Evolutionary conservation across 2,329 filamentous ascomycete species (phyloP).

Genomic region (Dryadomyces quercivorus): DNA sequence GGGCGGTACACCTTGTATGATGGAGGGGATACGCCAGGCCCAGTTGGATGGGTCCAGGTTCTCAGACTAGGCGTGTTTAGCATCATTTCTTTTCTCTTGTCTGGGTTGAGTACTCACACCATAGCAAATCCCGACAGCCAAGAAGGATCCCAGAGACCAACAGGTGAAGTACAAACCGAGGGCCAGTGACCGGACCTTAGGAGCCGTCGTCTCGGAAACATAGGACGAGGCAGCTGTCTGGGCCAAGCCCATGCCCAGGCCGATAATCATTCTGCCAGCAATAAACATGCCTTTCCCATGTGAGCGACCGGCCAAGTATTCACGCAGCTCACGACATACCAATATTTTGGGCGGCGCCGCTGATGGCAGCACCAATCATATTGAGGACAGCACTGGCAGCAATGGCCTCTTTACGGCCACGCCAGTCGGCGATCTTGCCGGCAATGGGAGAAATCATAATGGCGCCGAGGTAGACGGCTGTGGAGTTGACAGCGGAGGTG

Average conservation of each 20-base stretch:
- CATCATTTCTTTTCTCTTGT: neutral
- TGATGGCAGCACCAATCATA: conserved; percentile 14
- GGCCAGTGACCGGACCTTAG: conserved; percentile 9
- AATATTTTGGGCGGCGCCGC: conserved; percentile 14
- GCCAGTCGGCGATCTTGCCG: conserved; percentile 14
- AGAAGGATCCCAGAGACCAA: conserved; percentile 11
- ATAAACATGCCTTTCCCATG: conserved; percentile 14
- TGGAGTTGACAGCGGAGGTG: conserved; percentile 20
- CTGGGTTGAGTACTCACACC: conserved; percentile 8
- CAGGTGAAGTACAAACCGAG: conserved; percentile 11
- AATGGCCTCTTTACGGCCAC: conserved; percentile 14
- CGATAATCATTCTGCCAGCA: conserved; percentile 15
- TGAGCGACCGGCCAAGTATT: neutral
- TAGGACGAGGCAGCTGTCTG: conserved; percentile 10
- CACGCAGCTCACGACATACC: neutral
- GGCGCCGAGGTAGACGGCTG: conserved; percentile 16
- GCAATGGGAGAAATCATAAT: conserved; percentile 12
- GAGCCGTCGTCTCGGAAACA: conserved; percentile 11
- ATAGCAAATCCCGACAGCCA: conserved; percentile 14
- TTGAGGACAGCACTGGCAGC: conserved; percentile 12
- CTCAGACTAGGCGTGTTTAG: conserved; percentile 2
- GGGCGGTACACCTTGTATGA: conserved; percentile 13
- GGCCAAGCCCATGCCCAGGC: conserved; percentile 13
- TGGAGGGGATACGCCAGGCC: conserved; percentile 13
- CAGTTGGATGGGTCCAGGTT: conserved; percentile 8